Evolutionary conservation across 306 rosid genomes (phyloP).

Genomic region (Cotoneaster glaucophyllus): DNA sequence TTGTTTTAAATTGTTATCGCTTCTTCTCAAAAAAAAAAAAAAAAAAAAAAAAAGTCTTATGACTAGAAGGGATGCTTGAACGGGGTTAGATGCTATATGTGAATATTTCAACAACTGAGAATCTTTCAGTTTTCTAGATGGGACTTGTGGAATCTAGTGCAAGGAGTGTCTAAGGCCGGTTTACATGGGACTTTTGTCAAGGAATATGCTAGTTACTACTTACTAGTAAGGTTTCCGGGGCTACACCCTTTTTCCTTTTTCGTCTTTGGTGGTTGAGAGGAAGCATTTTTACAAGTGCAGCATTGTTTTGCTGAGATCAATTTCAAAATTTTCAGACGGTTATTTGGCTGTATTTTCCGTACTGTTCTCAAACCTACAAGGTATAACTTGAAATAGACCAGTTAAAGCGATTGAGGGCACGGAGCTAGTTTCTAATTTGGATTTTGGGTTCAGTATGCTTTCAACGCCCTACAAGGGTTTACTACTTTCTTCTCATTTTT

Average conservation of each 20-base stretch:
- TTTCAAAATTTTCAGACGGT: not conserved
- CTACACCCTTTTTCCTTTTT: not conserved
- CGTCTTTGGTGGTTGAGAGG: not conserved
- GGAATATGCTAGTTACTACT: not conserved
- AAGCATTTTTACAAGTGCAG: not conserved
- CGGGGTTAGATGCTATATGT: not conserved
- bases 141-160: not conserved
- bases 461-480: not conserved
- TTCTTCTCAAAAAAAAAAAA: too few relatives aligned
- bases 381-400: not conserved
- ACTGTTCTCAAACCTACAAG: not conserved
- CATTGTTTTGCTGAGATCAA: not conserved
- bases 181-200: not conserved
- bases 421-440: not conserved
- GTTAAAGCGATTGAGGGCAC: not conserved
- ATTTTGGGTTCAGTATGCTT: not conserved
- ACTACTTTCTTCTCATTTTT: too few relatives aligned
- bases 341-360: not conserved
- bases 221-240: not conserved
- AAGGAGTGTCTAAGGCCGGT: not conserved
- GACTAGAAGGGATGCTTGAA: not conserved
- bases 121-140: not conserved
- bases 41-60: not conserved
- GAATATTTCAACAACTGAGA: not conserved
- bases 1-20: too few relatives aligned